A percentile compares a stretch with the other conserved stretches of the same genome.
phyloP scores from a whole-genome alignment of 257 asterid genomes.

The Solanum virginianum region DNA sequence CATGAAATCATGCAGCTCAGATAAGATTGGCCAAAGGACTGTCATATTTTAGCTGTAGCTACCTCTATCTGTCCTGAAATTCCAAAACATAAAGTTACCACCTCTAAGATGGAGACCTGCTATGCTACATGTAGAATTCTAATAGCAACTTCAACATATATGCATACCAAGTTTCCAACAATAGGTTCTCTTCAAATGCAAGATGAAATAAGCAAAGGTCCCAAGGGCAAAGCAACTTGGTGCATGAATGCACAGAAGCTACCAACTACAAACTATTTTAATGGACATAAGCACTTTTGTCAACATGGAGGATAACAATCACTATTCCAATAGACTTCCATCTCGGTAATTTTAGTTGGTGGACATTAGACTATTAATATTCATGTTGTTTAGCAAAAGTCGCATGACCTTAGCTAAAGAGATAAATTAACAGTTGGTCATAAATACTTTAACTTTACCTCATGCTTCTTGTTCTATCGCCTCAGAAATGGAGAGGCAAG shows the following conservation, averaged over 20 bases:
- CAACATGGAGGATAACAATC: neutral
- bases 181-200: neutral
- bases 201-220: neutral
- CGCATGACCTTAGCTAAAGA: neutral
- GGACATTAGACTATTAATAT: neutral
- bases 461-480: neutral
- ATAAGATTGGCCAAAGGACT: neutral
- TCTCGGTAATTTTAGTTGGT: neutral
- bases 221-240: neutral
- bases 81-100: neutral
- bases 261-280: neutral
- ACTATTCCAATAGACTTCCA: neutral
- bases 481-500: neutral
- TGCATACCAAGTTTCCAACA: neutral
- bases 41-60: neutral
- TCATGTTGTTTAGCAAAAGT: neutral
- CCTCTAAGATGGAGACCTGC: neutral
- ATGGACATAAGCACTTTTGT: neutral
- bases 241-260: neutral
- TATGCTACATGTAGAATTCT: neutral
- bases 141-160: neutral
- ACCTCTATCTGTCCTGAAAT: neutral
- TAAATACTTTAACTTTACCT: neutral
- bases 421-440: neutral
- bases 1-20: neutral